These are phyloP conservation scores for Talaromyces atroroseus DNA, from an alignment of 2,329 filamentous ascomycete species.

Conservation along the genomic window DNA sequence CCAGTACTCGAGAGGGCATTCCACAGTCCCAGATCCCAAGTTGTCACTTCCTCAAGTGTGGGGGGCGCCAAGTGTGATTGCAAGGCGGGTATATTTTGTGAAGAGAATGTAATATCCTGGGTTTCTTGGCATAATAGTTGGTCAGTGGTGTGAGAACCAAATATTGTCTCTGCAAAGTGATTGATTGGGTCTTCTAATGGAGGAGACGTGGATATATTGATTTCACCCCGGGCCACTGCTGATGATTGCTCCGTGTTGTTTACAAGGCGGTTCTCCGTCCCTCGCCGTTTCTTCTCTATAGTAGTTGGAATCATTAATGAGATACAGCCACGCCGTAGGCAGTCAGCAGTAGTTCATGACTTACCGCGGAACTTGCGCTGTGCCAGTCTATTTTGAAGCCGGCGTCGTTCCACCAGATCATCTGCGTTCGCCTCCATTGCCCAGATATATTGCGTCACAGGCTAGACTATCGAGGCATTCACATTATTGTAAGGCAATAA, in stretches of 20 bases:
- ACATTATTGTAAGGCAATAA: not conserved
- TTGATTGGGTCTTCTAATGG: not conserved
- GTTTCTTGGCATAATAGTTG: not conserved
- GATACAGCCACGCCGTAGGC: not conserved
- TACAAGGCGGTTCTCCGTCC: not conserved
- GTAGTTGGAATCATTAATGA: slow-evolving; percentile 26
- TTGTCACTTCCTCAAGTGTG: not conserved
- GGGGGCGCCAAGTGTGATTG: not conserved
- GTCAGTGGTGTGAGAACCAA: not conserved
- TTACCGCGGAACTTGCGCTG: slow-evolving; percentile 8
- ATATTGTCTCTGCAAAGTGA: not conserved
- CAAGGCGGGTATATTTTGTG: not conserved
- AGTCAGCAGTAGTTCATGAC: not conserved
- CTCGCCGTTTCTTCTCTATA: slow-evolving; percentile 42
- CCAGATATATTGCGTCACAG: not conserved
- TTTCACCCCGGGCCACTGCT: not conserved
- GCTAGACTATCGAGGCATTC: not conserved
- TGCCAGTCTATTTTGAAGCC: slow-evolving; percentile 4
- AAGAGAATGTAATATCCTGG: not conserved
- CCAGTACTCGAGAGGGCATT: not conserved
- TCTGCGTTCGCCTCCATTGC: not conserved
- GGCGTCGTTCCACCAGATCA: slow-evolving; percentile 4
- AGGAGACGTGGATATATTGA: not conserved
- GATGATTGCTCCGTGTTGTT: not conserved
- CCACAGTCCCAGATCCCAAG: not conserved